Evolutionary conservation across 1,284 basidiomycete genomes (phyloP).

Genomic region (Marasmius fiardii): DNA sequence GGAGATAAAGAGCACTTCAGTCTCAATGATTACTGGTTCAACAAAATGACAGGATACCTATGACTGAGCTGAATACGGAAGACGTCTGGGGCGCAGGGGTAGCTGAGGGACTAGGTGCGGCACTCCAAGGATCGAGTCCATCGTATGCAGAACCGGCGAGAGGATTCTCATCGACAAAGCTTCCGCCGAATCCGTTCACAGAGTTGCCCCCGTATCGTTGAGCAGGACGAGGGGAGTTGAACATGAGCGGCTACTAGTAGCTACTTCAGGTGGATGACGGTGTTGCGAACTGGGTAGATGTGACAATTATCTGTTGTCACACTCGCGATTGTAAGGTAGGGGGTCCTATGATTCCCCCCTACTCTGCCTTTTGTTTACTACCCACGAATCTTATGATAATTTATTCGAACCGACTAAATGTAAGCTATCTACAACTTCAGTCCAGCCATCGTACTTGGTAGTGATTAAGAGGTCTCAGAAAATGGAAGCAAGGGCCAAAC

Average conservation of each 20-base stretch:
- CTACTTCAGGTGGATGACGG: background rate
- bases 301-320: too few species aligned
- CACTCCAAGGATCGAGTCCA: constrained; percentile 85
- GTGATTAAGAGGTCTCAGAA: background rate
- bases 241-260: constrained; percentile 45
- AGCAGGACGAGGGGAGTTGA: constrained; percentile 71
- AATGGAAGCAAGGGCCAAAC: background rate
- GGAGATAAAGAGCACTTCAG: constrained; percentile 9
- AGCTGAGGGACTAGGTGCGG: constrained; percentile 72
- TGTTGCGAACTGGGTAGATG: background rate
- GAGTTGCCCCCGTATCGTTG: constrained; percentile 60
- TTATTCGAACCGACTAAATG: too few species aligned
- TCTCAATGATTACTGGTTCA: background rate
- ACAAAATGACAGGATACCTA: constrained; percentile 50
- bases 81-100: constrained; percentile 48
- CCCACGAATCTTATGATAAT: too few species aligned
- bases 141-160: constrained; percentile 74
- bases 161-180: constrained; percentile 75
- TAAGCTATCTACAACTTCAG: background rate
- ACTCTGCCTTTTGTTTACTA: too few species aligned
- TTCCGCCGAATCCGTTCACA: constrained; percentile 58
- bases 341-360: too few species aligned
- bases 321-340: too few species aligned
- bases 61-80: constrained; percentile 63
- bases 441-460: background rate